Percentiles rank a stretch among this genome's conserved stretches.
Evolutionary conservation across 2,329 filamentous ascomycete species (phyloP).

Genomic region (Chrysoporthe puriensis): DNA sequence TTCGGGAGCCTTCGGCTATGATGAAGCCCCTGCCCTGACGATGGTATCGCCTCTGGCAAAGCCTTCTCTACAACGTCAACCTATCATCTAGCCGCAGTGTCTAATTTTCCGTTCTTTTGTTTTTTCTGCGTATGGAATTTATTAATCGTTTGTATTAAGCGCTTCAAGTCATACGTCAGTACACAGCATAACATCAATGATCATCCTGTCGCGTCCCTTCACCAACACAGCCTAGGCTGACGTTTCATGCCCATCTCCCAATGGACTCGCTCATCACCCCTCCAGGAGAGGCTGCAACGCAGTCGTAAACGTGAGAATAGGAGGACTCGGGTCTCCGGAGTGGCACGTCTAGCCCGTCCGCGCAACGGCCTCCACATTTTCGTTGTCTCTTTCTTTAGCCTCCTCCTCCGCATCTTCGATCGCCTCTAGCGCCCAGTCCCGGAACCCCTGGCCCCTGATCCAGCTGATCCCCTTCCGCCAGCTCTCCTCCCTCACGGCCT

Average conservation of each 20-base stretch:
- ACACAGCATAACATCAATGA: background rate
- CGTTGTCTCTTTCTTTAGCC: constrained; percentile 38
- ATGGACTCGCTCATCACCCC: background rate
- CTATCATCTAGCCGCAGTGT: no score
- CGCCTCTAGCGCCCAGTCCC: constrained; percentile 64
- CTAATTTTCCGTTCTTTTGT: background rate
- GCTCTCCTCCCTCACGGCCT: constrained; percentile 66
- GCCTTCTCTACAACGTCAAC: no score
- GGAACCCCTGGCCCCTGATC: constrained; percentile 75
- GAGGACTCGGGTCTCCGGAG: no score
- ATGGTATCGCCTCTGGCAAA: no score
- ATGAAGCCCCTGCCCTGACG: no score
- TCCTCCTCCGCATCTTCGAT: constrained; percentile 51
- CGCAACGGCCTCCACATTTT: constrained; percentile 32
- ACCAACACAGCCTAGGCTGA: background rate
- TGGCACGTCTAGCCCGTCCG: background rate
- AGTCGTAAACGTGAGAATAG: background rate
- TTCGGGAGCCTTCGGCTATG: no score
- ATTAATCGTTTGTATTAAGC: background rate
- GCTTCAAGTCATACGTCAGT: background rate
- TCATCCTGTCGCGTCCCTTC: background rate
- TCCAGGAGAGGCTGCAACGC: background rate
- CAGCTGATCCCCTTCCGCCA: constrained; percentile 76
- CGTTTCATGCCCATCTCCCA: background rate
- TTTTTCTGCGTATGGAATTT: background rate